Percentiles rank a stretch among this genome's conserved stretches.
These are phyloP conservation scores for Kregervanrija fluxuum DNA, from an alignment of 805 yeast species.

Conservation along the genomic window DNA sequence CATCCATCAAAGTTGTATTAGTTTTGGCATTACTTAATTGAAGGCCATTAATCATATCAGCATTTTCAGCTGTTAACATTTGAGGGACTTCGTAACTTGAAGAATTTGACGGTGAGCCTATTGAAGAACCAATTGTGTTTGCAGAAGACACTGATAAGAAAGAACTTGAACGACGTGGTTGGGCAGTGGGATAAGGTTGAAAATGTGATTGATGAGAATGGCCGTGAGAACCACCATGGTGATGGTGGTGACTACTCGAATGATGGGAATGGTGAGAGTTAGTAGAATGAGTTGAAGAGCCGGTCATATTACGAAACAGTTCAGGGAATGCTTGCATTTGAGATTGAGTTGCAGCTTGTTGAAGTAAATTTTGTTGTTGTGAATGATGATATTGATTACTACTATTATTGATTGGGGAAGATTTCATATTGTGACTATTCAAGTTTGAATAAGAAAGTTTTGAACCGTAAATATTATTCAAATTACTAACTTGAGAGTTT, in stretches of 20 bases:
- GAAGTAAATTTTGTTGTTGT: conserved; percentile 6
- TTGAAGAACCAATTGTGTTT: conserved; percentile 21
- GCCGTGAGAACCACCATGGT: conserved; percentile 18
- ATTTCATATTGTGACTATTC: conserved; percentile 8
- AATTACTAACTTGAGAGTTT: conserved; percentile 7
- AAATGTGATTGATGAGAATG: conserved; percentile 17
- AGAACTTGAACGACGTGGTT: conserved; percentile 15
- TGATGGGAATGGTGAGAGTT: conserved; percentile 17
- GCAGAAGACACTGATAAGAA: conserved; percentile 23
- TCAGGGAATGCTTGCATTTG: conserved; percentile 7
- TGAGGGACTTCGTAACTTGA: conserved; percentile 20
- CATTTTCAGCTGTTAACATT: conserved; percentile 16
- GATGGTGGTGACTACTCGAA: conserved; percentile 11
- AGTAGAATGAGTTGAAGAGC: conserved; percentile 23
- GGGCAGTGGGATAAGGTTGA: conserved; percentile 18
- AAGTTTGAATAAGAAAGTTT: conserved; percentile 18
- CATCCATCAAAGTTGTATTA: conserved; percentile 28
- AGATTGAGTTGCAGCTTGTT: conserved; percentile 6
- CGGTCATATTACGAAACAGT: conserved; percentile 19
- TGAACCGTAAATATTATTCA: neutral
- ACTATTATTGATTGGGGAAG: neutral
- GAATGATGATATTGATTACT: conserved; percentile 3
- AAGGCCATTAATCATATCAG: conserved; percentile 20
- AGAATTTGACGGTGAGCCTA: conserved; percentile 19
- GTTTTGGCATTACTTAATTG: conserved; percentile 26